Percentiles rank a stretch among this genome's conserved stretches.
Conservation (phyloP, 2,329 filamentous ascomycete genomes). For the Cytospora schulzeri region DNA sequence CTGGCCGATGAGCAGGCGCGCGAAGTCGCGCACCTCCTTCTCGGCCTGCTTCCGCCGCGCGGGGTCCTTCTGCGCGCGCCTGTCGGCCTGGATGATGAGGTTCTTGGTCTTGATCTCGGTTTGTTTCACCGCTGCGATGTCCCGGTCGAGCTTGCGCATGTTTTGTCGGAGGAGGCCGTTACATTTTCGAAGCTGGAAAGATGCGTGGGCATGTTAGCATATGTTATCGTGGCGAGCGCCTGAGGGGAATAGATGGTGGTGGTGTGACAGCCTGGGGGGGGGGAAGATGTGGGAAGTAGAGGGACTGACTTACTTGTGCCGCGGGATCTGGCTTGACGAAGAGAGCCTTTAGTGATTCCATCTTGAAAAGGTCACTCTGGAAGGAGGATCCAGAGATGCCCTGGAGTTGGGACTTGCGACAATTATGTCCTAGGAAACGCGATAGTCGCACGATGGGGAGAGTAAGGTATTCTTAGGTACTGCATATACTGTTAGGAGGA, state of each 20-base stretch:
- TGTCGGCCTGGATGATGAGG: constrained; percentile 80
- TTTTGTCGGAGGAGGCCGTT: constrained; percentile 87
- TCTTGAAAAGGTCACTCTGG: constrained; percentile 44
- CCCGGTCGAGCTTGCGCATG: constrained; percentile 90
- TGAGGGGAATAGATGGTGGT: neutral
- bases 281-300: constrained; percentile 10
- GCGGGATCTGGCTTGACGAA: constrained; percentile 93
- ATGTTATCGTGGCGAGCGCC: too few species aligned
- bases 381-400: constrained; percentile 9
- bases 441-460: constrained; percentile 11
- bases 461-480: neutral
- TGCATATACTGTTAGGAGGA: neutral
- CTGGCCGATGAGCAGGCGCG: constrained; percentile 80
- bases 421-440: neutral
- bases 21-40: constrained; percentile 84
- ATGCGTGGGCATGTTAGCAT: constrained; percentile 8
- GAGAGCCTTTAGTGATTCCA: constrained; percentile 85
- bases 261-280: constrained; percentile 16
- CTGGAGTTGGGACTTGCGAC: neutral
- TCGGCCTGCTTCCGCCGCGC: constrained; percentile 77
- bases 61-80: constrained; percentile 78
- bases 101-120: constrained; percentile 84
- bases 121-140: constrained; percentile 76
- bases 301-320: constrained; percentile 68
- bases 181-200: constrained; percentile 83